Conservation (phyloP, 1,284 basidiomycete species). For the Boletus nobilissimus region DNA sequence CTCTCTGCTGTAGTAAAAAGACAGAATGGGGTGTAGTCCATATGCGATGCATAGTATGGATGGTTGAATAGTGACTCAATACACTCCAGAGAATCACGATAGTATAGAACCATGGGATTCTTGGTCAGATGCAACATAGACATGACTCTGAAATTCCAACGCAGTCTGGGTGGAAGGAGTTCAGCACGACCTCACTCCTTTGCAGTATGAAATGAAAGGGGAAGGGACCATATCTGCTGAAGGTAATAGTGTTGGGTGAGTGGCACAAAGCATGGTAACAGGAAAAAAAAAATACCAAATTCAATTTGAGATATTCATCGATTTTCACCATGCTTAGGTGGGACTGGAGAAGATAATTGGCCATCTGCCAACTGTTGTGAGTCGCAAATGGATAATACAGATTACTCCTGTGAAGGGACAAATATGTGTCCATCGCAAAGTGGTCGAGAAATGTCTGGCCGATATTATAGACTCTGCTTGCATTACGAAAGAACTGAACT, state of each 20-base stretch:
- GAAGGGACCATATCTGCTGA: neutral
- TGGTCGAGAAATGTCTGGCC: too few species aligned
- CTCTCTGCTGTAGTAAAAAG: neutral
- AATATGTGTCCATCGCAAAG: too few species aligned
- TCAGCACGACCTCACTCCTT: slow-evolving; percentile 5
- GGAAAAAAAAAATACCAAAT: neutral
- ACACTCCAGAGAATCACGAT: neutral
- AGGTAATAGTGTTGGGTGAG: neutral
- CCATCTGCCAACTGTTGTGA: too few species aligned
- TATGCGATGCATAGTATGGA: neutral
- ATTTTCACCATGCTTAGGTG: too few species aligned
- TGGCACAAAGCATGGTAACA: neutral
- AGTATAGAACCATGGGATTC: neutral
- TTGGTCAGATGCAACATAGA: neutral
- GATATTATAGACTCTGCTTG: too few species aligned
- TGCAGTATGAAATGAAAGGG: neutral
- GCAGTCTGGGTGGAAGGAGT: neutral
- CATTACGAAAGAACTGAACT: too few species aligned
- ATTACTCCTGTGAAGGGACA: too few species aligned
- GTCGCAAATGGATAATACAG: too few species aligned
- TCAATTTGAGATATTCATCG: too few species aligned
- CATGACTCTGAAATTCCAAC: neutral
- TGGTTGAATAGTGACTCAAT: neutral
- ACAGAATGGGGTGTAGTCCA: neutral
- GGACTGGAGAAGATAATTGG: too few species aligned